Conservation (phyloP, 495 filamentous ascomycete genomes). For the Sordaria brevicollis region DNA sequence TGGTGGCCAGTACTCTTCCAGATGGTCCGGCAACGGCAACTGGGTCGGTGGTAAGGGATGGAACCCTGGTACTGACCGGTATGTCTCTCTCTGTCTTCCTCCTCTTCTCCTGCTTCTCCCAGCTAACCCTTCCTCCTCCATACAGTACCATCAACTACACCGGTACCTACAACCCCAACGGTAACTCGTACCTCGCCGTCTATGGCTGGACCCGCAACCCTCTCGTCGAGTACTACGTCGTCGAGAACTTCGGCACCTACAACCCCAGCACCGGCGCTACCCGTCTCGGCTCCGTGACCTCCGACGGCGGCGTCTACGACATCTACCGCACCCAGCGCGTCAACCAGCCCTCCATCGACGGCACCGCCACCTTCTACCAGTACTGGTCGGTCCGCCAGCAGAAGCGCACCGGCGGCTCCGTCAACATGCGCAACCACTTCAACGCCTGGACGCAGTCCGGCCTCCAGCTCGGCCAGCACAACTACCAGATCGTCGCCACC, state of each 20-base stretch:
- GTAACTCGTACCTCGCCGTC: constrained; percentile 39
- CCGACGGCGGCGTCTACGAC: constrained; percentile 53
- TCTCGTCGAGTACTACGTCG: constrained; percentile 52
- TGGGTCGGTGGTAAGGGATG: constrained; percentile 57
- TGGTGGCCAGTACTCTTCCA: constrained; percentile 44
- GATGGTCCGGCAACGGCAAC: constrained; percentile 45
- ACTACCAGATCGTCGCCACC: constrained; percentile 49
- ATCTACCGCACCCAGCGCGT: constrained; percentile 49
- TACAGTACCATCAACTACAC: constrained; percentile 36
- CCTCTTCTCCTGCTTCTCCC: neutral
- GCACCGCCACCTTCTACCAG: constrained; percentile 47
- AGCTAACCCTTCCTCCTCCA: neutral
- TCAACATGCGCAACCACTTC: constrained; percentile 50
- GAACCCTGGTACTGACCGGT: constrained; percentile 41
- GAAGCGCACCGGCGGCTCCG: constrained; percentile 39
- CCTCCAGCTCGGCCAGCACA: constrained; percentile 41
- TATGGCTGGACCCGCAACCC: constrained; percentile 52
- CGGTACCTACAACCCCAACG: constrained; percentile 34
- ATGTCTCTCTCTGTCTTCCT: constrained; percentile 5
- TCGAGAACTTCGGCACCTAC: constrained; percentile 47
- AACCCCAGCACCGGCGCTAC: constrained; percentile 41
- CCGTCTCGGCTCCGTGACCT: constrained; percentile 42
- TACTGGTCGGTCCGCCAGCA: constrained; percentile 46
- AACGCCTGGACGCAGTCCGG: constrained; percentile 46
- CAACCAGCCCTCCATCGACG: constrained; percentile 49